Evolutionary conservation across 2,329 filamentous ascomycete species (phyloP).

Genomic region (Periconia macrospinosa): DNA sequence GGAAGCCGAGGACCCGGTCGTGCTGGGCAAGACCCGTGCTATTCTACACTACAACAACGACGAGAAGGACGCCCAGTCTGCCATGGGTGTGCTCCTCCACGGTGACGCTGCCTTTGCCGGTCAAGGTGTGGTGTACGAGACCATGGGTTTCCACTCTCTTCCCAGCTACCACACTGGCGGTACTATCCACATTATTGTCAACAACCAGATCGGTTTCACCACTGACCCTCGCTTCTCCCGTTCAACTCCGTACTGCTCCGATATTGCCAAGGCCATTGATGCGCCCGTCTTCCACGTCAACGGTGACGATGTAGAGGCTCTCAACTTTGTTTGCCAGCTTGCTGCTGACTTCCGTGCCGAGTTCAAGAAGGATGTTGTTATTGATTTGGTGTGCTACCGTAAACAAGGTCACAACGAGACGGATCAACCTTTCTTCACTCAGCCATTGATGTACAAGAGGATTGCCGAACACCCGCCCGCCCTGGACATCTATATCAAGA

Average conservation of each 20-base stretch:
- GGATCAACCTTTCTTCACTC: conserved; percentile 99
- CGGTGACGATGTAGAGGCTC: conserved; percentile 94
- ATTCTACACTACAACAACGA: conserved; percentile 99
- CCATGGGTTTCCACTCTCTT: conserved; percentile 93
- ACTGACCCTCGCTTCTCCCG: conserved; percentile 96
- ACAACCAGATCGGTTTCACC: conserved; percentile 99
- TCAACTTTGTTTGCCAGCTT: conserved; percentile 97
- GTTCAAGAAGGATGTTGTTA: conserved; percentile 97
- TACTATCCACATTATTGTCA: conserved; percentile 95
- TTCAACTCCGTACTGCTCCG: conserved; percentile 97
- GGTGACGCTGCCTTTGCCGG: conserved; percentile 96
- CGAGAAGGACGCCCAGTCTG: conserved; percentile 81
- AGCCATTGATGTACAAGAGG: conserved; percentile 99
- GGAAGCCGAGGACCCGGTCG: conserved; percentile 96
- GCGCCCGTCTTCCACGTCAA: conserved; percentile 99
- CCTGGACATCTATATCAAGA: conserved; percentile 87
- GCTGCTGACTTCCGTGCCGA: conserved; percentile 97
- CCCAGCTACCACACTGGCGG: conserved; percentile 96
- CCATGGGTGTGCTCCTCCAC: conserved; percentile 95
- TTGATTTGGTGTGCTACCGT: conserved; percentile 98
- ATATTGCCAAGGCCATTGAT: conserved; percentile 98
- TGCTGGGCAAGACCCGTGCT: conserved; percentile 93
- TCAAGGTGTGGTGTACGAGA: conserved; percentile 98
- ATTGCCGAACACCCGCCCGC: conserved; percentile 83
- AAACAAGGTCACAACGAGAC: conserved; percentile 99